Percentiles rank a stretch among this genome's conserved stretches.
These are phyloP conservation scores for Friedmanniomyces simplex DNA, from an alignment of 495 filamentous ascomycete species.

Conservation along the genomic window DNA sequence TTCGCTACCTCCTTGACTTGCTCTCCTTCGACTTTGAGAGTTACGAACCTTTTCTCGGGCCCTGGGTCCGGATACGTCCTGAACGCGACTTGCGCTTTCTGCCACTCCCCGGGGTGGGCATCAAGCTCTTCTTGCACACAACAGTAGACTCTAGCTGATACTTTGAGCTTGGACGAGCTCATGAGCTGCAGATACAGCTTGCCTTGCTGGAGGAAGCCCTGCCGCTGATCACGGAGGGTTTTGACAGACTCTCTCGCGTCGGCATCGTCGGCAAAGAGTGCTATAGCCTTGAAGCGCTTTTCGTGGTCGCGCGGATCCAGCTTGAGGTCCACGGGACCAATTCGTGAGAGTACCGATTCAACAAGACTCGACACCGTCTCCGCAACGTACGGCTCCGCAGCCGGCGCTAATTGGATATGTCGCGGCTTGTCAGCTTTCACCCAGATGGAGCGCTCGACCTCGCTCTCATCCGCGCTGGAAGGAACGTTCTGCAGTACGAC, in stretches of 20 bases:
- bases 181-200: not conserved
- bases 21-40: slow-evolving; percentile 35
- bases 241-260: not conserved
- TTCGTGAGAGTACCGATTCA: not conserved
- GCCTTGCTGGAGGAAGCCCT: not conserved
- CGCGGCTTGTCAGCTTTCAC: not conserved
- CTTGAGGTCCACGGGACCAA: not conserved
- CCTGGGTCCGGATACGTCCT: not conserved
- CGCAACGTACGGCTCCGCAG: not conserved
- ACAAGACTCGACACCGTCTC: not conserved
- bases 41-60: slow-evolving; percentile 2
- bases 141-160: not conserved
- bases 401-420: not conserved
- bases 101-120: not conserved
- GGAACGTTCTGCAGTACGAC: not conserved
- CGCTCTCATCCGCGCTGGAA: not conserved
- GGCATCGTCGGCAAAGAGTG: not conserved
- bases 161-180: not conserved
- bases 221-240: not conserved
- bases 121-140: not conserved
- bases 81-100: not conserved
- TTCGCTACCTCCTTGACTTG: slow-evolving; percentile 28
- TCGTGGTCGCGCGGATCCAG: not conserved
- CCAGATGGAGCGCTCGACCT: not conserved
- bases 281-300: not conserved